A percentile compares a stretch with the other conserved stretches of the same genome.
phyloP scores from a whole-genome alignment of 2,329 filamentous ascomycete species.

The Penicillium sp. region DNA sequence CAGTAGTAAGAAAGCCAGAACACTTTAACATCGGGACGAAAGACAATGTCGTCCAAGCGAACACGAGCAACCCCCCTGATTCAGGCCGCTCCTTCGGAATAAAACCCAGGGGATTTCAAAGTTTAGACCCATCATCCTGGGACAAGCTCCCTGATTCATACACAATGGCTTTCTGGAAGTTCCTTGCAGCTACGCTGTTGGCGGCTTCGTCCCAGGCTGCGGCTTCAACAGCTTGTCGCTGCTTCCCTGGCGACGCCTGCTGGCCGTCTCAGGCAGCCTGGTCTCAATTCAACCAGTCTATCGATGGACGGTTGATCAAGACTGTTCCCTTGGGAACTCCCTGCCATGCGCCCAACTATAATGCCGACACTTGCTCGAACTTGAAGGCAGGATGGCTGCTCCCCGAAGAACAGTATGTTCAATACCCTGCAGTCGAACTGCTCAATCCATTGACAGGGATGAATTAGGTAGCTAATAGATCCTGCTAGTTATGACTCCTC shows the following conservation, averaged over 20 bases:
- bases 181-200: not conserved
- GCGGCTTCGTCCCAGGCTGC: not conserved
- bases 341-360: slow-evolving; percentile 56
- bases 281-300: slow-evolving; percentile 54
- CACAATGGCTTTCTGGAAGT: slow-evolving; percentile 1
- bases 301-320: slow-evolving; percentile 55
- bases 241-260: slow-evolving; percentile 49
- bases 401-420: slow-evolving; percentile 49
- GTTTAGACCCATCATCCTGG: not conserved
- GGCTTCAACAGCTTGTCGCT: not conserved
- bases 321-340: slow-evolving; percentile 56
- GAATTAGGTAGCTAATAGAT: not conserved
- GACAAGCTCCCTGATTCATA: not conserved
- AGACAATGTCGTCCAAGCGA: not conserved
- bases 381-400: slow-evolving; percentile 49
- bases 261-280: slow-evolving; percentile 56
- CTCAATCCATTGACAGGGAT: not conserved
- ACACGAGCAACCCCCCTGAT: not conserved
- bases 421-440: too few species aligned
- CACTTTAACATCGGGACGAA: not conserved
- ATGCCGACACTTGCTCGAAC: slow-evolving; percentile 47
- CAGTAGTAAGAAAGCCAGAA: not conserved
- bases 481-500: slow-evolving; percentile 60
- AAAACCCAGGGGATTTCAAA: not conserved
- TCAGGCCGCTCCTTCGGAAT: not conserved